Evolutionary conservation across 1,139 yeast species (phyloP), one percentile per base, ranked within the genome.

Genomic region (Scheffersomyces titani): DNA sequence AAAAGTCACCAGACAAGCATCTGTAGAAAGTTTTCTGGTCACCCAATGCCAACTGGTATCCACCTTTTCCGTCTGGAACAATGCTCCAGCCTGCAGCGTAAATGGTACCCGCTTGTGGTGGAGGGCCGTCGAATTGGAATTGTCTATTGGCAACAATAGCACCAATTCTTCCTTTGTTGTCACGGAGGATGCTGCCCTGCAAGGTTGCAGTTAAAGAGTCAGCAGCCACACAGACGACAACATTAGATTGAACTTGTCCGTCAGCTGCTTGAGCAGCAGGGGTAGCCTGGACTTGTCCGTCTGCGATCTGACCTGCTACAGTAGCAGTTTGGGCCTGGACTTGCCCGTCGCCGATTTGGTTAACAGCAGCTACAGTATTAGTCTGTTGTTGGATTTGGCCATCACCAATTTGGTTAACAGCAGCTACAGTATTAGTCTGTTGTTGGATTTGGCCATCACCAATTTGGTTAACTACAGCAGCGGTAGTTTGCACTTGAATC

Each of bases 361-460:
- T 65, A 30, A 71, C 73, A 50, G 63, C 76, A 19, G 70, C 62
- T 30, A 75, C 75, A 9, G 40, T 30, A 30, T 30, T 30, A 55
- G 69, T 65, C 52, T 61, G 59, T 52, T 57, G 53, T 47, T 57
- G 57, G 24, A 56, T 61, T 54, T 64, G 67, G 66, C 89, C 89
- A 63, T 85, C 89, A 59, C 80, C 76, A 57, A 85, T 84, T 72
- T 85, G 89, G 65, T 69, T 69, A 18, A 62, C 54, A 9, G 63
- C 65, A 49, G 66, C 65, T 50, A 70, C 62, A 44, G 77, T 61
- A 56, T 81, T 71, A 54, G 86, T 77, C 63, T 74, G 77, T 59
- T 83, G 85, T 72, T 85, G 67, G 55, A 64, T 61, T 54, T 64
- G 67, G 65, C 89, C 89, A 63, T 85, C 89, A 59, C 79, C 76